Evolutionary conservation across 805 yeast species (phyloP).

Genomic region (Candida orba): DNA sequence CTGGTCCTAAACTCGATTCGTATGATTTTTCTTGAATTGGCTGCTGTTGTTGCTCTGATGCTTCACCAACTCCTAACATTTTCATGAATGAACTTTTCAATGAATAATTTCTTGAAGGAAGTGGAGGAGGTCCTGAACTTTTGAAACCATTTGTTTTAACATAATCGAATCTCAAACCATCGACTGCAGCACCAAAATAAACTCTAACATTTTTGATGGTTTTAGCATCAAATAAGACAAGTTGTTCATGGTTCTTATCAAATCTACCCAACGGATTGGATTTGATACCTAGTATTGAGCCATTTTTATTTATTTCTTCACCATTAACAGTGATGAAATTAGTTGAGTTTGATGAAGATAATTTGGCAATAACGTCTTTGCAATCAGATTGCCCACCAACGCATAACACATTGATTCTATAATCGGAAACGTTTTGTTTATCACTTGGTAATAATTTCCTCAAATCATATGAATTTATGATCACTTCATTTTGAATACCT

Average conservation of each 20-base stretch:
- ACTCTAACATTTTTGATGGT: constrained; percentile 49
- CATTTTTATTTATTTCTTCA: constrained; percentile 18
- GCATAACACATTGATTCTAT: constrained; percentile 47
- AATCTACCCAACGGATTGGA: constrained; percentile 28
- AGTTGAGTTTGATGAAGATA: constrained; percentile 6
- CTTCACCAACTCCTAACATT: neutral
- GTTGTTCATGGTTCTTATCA: constrained; percentile 19
- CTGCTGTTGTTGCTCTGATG: neutral
- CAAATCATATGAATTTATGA: constrained; percentile 42
- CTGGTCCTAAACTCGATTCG: neutral
- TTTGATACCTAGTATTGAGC: constrained; percentile 32
- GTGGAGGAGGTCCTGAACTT: constrained; percentile 28
- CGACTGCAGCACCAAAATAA: constrained; percentile 71
- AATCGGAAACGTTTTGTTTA: constrained; percentile 25
- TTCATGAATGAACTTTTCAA: constrained; percentile 11
- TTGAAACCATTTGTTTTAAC: constrained; percentile 8
- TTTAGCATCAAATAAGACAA: constrained; percentile 30
- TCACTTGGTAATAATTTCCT: constrained; percentile 26
- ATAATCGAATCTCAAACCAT: constrained; percentile 58
- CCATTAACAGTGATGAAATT: constrained; percentile 26
- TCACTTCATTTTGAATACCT: constrained; percentile 50
- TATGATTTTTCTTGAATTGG: neutral
- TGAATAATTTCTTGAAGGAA: constrained; percentile 41
- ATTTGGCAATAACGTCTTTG: constrained; percentile 40
- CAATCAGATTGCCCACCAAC: constrained; percentile 53